Base-by-base conservation (phyloP, 495 filamentous ascomycete species). In the Hypoxylon fuscum region DNA sequence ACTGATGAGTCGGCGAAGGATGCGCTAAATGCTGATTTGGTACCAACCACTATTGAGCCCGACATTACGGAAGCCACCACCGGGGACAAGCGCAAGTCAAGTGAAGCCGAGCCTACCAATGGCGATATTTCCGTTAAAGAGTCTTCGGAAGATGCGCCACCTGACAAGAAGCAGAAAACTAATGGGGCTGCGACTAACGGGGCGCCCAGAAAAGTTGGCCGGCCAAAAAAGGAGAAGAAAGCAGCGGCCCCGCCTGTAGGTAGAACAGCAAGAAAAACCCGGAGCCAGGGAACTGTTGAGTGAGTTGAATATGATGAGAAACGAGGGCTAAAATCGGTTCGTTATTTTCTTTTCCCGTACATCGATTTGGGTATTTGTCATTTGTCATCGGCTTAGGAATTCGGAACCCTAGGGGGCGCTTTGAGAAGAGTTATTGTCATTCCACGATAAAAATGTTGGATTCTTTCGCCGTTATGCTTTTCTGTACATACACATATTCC, bases 241-340 rank as follows among this genome's bases (percentile, higher is more conserved):
- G 52, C 37, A 21, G 23, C 2, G 7, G 5, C 62, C 7, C 50
- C 71, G 0, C 47, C 72, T 9, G 73, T 75, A 6, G 77, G 79
- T 0, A 69, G 62, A 37, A 77, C 79, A 0, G 54, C 56, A 45
- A 68, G 77, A 23, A 78, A 76, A 67, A 82, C 77, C 8, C 68
- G 78, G 50, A 79, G 77, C 45, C 79, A 81, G 61, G 78, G 78
- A 0, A 69, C 73, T 2, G 72, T 68, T 9, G 72, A 77, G 5
- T 66, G 46, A 63, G 32, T 18, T 12, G n/a, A 2, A 32, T 15
- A 20, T 12, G n/a, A 32, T 43, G 3, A 32, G 8, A 50, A 29
- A 54, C 10, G 1, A 48, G 11, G 14, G 47, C 21, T 41, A 50
- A 57, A 44, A 25, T 15, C 14, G 21, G 25, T 57, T 66, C 56